Percentiles rank a stretch among this genome's conserved stretches.
phyloP scores from a whole-genome alignment of 2,329 filamentous ascomycete genomes.

The Beauveria caledonica region DNA sequence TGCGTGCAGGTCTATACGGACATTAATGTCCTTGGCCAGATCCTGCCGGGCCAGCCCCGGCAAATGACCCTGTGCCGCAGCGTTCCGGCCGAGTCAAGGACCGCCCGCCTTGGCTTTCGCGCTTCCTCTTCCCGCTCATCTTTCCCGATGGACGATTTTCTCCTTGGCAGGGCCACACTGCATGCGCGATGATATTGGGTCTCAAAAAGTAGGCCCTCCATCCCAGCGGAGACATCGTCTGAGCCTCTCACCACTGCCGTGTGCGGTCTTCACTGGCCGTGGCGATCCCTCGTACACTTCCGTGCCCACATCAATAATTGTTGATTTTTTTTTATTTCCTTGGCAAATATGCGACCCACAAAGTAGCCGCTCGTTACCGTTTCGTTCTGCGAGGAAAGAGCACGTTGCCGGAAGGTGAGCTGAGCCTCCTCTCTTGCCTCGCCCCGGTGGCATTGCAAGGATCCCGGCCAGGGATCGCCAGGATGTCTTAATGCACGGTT shows the following conservation, averaged over 20 bases:
- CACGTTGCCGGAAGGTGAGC: not conserved
- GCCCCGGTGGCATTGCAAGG: not conserved
- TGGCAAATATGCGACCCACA: not conserved
- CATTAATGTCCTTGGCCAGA: no score
- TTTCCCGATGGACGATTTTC: not conserved
- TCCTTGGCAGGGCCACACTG: not conserved
- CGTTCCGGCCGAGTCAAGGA: not conserved
- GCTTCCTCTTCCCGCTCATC: not conserved
- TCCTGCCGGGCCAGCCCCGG: not conserved
- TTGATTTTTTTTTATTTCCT: not conserved
- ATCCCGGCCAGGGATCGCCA: not conserved
- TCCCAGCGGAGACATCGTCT: not conserved
- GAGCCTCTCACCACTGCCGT: not conserved
- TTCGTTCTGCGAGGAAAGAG: not conserved
- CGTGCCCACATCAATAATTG: not conserved
- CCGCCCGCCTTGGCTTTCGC: not conserved
- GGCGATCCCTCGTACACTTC: not conserved
- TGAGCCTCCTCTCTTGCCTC: not conserved
- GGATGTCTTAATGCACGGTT: constrained; percentile 1
- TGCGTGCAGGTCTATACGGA: no score
- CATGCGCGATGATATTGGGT: not conserved
- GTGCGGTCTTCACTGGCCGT: not conserved
- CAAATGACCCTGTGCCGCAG: not conserved
- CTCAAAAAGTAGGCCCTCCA: not conserved
- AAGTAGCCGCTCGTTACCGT: not conserved